Evolutionary conservation across 768 basidiomycete species (phyloP), one percentile per base, ranked within the genome.

Genomic region (Suillus subaureus): DNA sequence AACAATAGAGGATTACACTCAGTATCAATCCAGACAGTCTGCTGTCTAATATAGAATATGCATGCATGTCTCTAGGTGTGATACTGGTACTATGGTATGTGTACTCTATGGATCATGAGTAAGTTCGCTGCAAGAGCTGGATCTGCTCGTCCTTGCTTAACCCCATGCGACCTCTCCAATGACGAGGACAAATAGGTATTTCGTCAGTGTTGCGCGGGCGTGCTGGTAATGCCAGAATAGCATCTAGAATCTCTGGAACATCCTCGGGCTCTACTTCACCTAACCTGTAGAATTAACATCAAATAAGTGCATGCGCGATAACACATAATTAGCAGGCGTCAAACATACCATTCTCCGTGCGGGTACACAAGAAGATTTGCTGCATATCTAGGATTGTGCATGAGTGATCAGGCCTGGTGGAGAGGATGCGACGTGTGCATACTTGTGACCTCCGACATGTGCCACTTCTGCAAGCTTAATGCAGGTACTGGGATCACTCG

Each of bases 381-480:
- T 3, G 91, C 91, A 69, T 86, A 85, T 71, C 89, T 90, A 49
- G 37, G 21, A 40, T n/a, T 62, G 66, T 42, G 23, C 40, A 62
- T 64, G 69, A 54, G 66, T 47, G 13, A n/a, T 62, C 3, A 12
- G 51, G 33, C 28, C 28, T 15, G 40, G 31, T 66, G 23, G 57
- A 13, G 52, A 28, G 54, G 23, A 6, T 61, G 52, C 31, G 40
- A 52, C 31, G 33, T 62, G 26, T 9, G 82, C 88, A 73, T 71
- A 92, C 93, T 91, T 83, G 77, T 96, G 93, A 31, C 92, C 92
- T 1, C 94, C 93, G 61, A 96, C 87, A 75, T 96, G 93, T 2
- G 84, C 90, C 7, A 89, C 84, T 68, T 92, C 87, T 4, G 86
- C 86, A 2, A 94, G 79, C 52, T 74, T 74, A 28, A 81, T 81